Evolutionary conservation across 202 grass and related monocot genomes (phyloP), one percentile per base, ranked within the genome.

Genomic region (Bolboschoenoplectus hybrid): DNA sequence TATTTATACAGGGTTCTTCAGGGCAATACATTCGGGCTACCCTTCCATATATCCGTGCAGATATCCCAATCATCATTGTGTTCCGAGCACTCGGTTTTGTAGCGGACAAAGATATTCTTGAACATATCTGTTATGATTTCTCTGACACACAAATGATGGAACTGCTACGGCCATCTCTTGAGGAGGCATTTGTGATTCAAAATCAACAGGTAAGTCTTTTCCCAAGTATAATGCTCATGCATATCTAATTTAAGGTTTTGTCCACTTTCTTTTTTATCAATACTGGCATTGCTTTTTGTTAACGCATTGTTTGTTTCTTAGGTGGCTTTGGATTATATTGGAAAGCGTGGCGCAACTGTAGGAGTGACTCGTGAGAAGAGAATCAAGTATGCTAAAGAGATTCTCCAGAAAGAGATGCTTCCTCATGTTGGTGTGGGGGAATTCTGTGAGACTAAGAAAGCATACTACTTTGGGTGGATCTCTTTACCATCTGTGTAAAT

Each of bases 351-450:
- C 39, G 93, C 93, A 86, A 97, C 93, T 61, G 97, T 99, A 85
- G 97, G 97, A 88, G 92, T 97, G 14, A 94, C 97, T 57, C 72
- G 89, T 76, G 92, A 99, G 72, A 94, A 99, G 87, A 94, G 97
- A 84, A 99, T 99, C 39, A 99, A 99, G 93, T 99, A 99, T 61
- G 97, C 97, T 47, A 99, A 94, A 91, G 97, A 97, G 53, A 99
- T 99, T 91, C 97, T 99, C 86, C 93, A 99, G 87, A 99, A 97
- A 81, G 97, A 99, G 92, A 99, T 99, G 97, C 84, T 99, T 81
- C 97, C 97, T 85, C 97, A 99, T 90, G 97, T 99, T 87, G 93
- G 93, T 69, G 97, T 99, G 20, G 92, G 87, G 1, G 97, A 99
- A 92, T 96, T 96, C 58, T 97, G 97, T 79, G 97, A 99, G 91